These are phyloP conservation scores for Pythium utonaiense DNA, from an alignment of 352 stramenopile genomes.

Conservation along the genomic window DNA sequence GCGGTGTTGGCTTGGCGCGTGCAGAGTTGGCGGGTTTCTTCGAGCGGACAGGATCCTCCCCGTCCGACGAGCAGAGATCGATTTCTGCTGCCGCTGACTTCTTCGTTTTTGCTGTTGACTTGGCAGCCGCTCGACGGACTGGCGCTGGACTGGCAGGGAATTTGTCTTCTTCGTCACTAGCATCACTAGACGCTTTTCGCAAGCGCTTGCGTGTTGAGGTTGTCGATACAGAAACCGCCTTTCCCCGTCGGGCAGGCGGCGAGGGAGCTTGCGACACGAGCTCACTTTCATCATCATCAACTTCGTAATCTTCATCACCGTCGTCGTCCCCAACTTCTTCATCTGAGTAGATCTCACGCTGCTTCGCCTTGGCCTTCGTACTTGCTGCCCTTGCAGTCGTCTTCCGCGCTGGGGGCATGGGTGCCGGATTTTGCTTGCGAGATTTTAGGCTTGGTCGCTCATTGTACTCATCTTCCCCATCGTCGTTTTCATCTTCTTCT, in stretches of 20 bases:
- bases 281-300: conserved; percentile 43
- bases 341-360: conserved; percentile 35
- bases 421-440: conserved; percentile 13
- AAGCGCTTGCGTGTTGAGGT: conserved; percentile 14
- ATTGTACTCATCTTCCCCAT: conserved; percentile 4
- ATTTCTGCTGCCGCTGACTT: conserved; percentile 9
- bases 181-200: conserved; percentile 16
- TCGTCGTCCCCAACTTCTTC: conserved; percentile 50
- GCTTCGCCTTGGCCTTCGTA: conserved; percentile 25
- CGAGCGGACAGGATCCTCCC: neutral
- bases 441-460: conserved; percentile 4
- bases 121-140: conserved; percentile 4
- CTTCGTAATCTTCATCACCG: conserved; percentile 59
- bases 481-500: conserved; percentile 15
- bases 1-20: conserved; percentile 37
- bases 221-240: conserved; percentile 12
- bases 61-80: conserved; percentile 47
- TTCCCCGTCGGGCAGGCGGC: conserved; percentile 6
- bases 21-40: neutral
- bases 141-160: neutral
- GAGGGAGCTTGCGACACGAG: conserved; percentile 15
- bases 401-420: conserved; percentile 13
- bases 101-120: conserved; percentile 21
- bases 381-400: conserved; percentile 24
- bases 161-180: conserved; percentile 11